These are phyloP conservation scores for Candida lessepsii DNA, from an alignment of 805 yeast species.

Conservation along the genomic window DNA sequence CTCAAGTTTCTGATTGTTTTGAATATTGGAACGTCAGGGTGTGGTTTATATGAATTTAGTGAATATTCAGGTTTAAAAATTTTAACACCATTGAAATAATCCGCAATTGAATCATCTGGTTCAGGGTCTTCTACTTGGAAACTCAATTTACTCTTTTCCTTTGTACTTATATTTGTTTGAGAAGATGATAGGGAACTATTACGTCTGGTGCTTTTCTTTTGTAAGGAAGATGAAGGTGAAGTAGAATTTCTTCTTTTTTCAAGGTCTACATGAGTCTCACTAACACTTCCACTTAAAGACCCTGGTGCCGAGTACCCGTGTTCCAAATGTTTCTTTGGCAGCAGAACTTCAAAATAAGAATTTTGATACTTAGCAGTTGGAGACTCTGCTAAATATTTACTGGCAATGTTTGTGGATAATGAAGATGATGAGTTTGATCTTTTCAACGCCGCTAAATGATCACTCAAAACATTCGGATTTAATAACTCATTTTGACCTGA, in stretches of 20 bases:
- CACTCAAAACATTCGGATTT: conserved; percentile 6
- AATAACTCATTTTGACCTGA: conserved; percentile 2
- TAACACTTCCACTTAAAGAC: background rate
- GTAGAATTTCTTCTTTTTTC: conserved; percentile 12
- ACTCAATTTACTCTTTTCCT: conserved; percentile 9
- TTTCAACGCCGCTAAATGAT: conserved; percentile 4
- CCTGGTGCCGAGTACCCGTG: background rate
- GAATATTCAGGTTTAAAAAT: conserved; percentile 16
- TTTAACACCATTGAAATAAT: conserved; percentile 9
- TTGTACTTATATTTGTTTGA: conserved; percentile 11
- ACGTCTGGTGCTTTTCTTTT: conserved; percentile 13
- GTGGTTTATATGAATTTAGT: conserved; percentile 11
- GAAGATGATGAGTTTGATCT: conserved; percentile 12
- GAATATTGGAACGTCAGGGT: conserved; percentile 15
- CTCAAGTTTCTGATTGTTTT: conserved; percentile 21
- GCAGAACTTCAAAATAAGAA: conserved; percentile 2
- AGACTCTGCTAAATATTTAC: conserved; percentile 8
- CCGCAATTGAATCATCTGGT: conserved; percentile 1
- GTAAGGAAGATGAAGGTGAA: conserved; percentile 10
- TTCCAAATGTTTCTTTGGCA: background rate
- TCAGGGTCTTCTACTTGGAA: conserved; percentile 7
- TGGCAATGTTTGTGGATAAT: conserved; percentile 15
- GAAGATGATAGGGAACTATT: conserved; percentile 22
- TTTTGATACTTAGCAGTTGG: background rate
- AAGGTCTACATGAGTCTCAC: background rate